Evolutionary conservation across 2,329 filamentous ascomycete genomes (phyloP).

Genomic region (Botrytis galanthina): DNA sequence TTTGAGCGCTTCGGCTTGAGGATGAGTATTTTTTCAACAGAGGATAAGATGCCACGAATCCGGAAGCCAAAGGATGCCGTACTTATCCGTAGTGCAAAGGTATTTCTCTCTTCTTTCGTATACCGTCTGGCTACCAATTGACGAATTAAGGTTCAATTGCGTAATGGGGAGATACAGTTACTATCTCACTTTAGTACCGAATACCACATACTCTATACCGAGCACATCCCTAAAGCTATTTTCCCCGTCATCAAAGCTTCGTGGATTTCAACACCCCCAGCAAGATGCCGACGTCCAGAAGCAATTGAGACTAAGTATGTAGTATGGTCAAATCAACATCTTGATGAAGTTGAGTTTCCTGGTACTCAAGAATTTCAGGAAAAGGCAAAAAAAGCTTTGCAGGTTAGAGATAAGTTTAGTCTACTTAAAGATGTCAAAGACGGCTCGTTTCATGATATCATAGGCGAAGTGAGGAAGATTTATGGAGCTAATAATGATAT

Average conservation of each 20-base stretch:
- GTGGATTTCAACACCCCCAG: conserved; percentile 28
- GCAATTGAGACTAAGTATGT: conserved; percentile 42
- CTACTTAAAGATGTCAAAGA: conserved; percentile 62
- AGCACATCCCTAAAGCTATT: conserved; percentile 40
- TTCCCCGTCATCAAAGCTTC: background rate
- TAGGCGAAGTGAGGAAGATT: conserved; percentile 67
- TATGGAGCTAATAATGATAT: conserved; percentile 47
- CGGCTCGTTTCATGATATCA: conserved; percentile 61
- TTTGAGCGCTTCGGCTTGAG: conserved; percentile 42
- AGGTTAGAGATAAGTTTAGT: conserved; percentile 56
- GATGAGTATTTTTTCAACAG: conserved; percentile 60
- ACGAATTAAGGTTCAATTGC: conserved; percentile 44
- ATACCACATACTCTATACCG: conserved; percentile 46
- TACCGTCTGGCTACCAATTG: background rate
- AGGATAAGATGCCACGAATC: conserved; percentile 49
- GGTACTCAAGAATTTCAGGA: conserved; percentile 44
- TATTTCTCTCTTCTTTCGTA: conserved; percentile 26
- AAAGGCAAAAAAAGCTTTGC: conserved; percentile 43
- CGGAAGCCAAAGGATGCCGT: conserved; percentile 60
- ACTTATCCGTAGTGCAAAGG: conserved; percentile 55
- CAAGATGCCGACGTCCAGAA: conserved; percentile 23
- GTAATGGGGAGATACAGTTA: conserved; percentile 42
- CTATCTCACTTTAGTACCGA: conserved; percentile 45
- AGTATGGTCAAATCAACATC: conserved; percentile 47
- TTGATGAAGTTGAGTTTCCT: conserved; percentile 47